Conservation (phyloP, 2,329 filamentous ascomycete genomes). For the Hawksworthiomyces lignivorus region DNA sequence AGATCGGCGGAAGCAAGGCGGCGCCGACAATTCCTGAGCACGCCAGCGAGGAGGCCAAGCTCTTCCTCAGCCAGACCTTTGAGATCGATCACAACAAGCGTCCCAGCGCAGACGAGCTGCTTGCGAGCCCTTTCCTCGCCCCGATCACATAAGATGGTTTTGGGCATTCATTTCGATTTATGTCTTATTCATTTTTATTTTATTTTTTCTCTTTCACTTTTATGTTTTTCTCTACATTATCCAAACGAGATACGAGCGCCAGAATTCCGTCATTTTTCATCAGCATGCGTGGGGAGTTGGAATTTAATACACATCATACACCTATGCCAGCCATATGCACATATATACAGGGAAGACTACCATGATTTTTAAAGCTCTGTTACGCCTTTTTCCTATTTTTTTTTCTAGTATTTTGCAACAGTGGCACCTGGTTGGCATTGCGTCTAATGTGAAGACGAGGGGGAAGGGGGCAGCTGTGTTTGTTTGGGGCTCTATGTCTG, state of each 20-base stretch:
- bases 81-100: conserved; percentile 91
- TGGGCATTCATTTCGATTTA: too few species aligned
- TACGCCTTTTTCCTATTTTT: too few species aligned
- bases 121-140: conserved; percentile 73
- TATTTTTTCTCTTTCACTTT: conserved; percentile 8
- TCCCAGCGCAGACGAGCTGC: conserved; percentile 84
- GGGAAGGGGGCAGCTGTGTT: too few species aligned
- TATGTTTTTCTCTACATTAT: neutral
- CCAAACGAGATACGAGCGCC: neutral
- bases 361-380: too few species aligned
- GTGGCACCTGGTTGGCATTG: too few species aligned
- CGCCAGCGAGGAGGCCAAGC: conserved; percentile 74
- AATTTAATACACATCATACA: conserved; percentile 6
- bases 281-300: conserved; percentile 13
- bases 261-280: neutral
- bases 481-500: too few species aligned
- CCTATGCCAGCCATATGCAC: conserved; percentile 1
- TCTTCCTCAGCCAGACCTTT: conserved; percentile 83
- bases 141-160: conserved; percentile 47
- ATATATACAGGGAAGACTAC: conserved; percentile 35
- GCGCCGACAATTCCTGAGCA: conserved; percentile 82
- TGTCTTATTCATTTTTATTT: neutral
- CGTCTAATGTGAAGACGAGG: too few species aligned
- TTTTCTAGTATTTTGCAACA: too few species aligned
- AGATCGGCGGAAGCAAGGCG: conserved; percentile 84